phyloP scores from a whole-genome alignment of 306 rosid species.

The Rosa persica region DNA sequence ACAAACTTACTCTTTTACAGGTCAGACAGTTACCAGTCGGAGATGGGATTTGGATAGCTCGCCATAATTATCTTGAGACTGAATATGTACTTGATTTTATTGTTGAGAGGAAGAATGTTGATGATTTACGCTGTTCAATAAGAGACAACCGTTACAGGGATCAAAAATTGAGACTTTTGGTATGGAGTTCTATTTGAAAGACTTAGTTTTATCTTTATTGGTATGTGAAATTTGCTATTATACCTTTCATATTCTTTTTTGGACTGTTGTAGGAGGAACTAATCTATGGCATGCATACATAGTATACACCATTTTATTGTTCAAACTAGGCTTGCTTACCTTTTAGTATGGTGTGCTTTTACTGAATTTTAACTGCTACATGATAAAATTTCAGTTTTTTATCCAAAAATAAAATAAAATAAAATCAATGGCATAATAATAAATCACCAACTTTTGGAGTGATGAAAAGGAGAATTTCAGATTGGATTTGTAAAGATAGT shows the following conservation, averaged over 20 bases:
- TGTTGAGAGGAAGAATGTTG: conserved; percentile 85
- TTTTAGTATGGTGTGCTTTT: too few relatives aligned
- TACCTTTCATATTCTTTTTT: background rate
- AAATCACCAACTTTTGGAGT: too few relatives aligned
- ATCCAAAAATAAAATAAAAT: too few relatives aligned
- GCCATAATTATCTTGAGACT: conserved; percentile 57
- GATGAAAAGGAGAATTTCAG: too few relatives aligned
- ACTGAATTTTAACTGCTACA: too few relatives aligned
- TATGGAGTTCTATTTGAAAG: conserved; percentile 33
- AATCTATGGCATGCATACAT: background rate
- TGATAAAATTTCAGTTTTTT: too few relatives aligned
- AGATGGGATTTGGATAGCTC: conserved; percentile 96
- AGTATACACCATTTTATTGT: too few relatives aligned
- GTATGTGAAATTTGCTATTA: conserved; percentile 37
- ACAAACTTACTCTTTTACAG: conserved; percentile 37
- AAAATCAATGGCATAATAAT: too few relatives aligned
- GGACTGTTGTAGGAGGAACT: background rate
- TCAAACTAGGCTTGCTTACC: background rate
- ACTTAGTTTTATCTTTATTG: conserved; percentile 36
- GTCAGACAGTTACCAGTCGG: conserved; percentile 90
- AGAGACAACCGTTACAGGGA: conserved; percentile 92
- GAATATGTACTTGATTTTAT: conserved; percentile 96
- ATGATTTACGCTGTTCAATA: conserved; percentile 84
- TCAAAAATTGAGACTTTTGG: conserved; percentile 86
- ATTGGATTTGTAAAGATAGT: too few relatives aligned